Base-by-base conservation (phyloP, 768 basidiomycete species). In the Phlebiopsis gigantea region DNA sequence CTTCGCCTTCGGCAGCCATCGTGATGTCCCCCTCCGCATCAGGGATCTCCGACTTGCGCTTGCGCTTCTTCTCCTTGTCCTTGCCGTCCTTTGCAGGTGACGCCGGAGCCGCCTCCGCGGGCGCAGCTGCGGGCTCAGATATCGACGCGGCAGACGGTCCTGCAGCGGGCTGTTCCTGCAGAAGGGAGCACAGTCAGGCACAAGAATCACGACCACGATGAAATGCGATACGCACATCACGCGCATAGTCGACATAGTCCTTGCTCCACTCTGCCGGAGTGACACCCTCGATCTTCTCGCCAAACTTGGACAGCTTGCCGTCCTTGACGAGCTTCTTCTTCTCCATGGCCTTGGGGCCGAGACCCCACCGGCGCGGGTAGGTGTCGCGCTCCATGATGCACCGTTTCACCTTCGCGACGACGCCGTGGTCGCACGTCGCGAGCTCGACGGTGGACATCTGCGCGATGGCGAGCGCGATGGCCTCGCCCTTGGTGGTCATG, bases 341-440 rank as follows among this genome's bases (percentile, higher is more conserved):
- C 71, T 96, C 89, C 53, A 91, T 75, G 14, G 97, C 96, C 72
- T 95, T 84, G 21, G 97, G 97, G n/a, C 97, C 97, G 51, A 98
- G 82, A 49, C 97, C 97, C 97, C 97, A 98, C 61, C 95, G 85
- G 56, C 97, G 85, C 41, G 97, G 97, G 72, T 99, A 99, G 19
- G 93, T 90, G 72, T 99, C 97, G 34, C 96, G 87, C 71, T 98
- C 97, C 97, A 99, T 99, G 68, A 99, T 98, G 69, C 96, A 98
- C 51, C 97, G 80, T 76, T 99, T 99, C 68, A 99, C 93, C 75
- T 98, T 98, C 31, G 97, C 97, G 43, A 98, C 96, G 56, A 99
- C 93, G 46, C 97, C 97, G 68, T 99, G 96, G 70, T 98, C 95
- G 71, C 96, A 98, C 2, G 95, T 96, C 8, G 93, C 90, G 49